Conservation (phyloP, 2,329 filamentous ascomycete genomes). For the Periconia sp. region DNA sequence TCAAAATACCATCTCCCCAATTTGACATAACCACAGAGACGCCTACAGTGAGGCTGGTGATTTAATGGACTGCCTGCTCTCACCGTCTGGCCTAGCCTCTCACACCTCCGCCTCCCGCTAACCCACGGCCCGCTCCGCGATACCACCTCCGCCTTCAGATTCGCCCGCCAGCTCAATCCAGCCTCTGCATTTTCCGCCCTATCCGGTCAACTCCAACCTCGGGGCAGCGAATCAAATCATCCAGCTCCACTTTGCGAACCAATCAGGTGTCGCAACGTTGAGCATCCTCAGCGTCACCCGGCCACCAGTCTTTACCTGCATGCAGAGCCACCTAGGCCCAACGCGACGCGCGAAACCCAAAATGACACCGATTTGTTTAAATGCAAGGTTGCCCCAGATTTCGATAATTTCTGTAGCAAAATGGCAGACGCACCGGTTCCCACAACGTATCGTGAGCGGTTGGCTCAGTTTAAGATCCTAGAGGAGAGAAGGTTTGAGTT, state of each 20-base stretch:
- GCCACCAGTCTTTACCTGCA: constrained; percentile 43
- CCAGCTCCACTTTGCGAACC: constrained; percentile 31
- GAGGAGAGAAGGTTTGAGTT: constrained; percentile 45
- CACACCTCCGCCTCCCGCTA: constrained; percentile 1
- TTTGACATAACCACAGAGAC: not conserved
- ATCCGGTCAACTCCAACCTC: constrained; percentile 32
- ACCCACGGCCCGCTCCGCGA: constrained; percentile 9
- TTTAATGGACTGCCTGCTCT: too few relatives aligned
- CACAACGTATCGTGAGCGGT: constrained; percentile 38
- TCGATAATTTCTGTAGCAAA: constrained; percentile 10
- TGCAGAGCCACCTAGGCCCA: constrained; percentile 37
- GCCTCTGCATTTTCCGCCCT: constrained; percentile 18
- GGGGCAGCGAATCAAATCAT: constrained; percentile 36
- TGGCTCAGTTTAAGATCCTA: constrained; percentile 44
- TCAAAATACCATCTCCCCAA: too few relatives aligned
- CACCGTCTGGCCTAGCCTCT: too few relatives aligned
- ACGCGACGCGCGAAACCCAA: constrained; percentile 29
- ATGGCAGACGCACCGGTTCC: constrained; percentile 29
- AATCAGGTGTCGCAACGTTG: constrained; percentile 46
- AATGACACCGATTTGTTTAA: constrained; percentile 33
- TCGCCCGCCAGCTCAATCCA: constrained; percentile 30
- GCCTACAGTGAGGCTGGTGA: too few relatives aligned
- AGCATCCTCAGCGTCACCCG: constrained; percentile 35
- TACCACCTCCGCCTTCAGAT: constrained; percentile 11
- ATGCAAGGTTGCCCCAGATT: constrained; percentile 33